Base-by-base conservation (phyloP, 768 basidiomycete species). In the Amanita phalloides region DNA sequence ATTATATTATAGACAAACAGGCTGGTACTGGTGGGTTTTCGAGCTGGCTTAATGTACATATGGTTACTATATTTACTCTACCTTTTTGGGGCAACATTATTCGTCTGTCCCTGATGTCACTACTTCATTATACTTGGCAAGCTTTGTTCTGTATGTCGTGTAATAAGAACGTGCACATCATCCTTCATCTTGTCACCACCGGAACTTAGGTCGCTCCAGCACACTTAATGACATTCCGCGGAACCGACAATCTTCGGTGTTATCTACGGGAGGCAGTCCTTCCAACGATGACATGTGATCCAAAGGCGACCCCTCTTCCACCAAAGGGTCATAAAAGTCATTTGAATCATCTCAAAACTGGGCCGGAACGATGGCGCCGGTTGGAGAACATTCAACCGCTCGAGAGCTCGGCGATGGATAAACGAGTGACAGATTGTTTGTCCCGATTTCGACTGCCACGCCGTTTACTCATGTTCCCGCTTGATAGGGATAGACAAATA, bases 301-400 rank as follows among this genome's bases (percentile, higher is more conserved):
- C 60, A 26, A 58, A 58, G 48, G 66, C 68, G 33, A 58, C 66
- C 7, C 47, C 66, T 33, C 60, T 61, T 54, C 72, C 71, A n/a
- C 64, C 64, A 5, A 56, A 62, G 41, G 66, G 68, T 48, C 73
- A 75, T 54, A 75, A 73, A 61, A 75, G 72, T 57, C 75, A 78
- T 59, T 45, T 59, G 45, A 78, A 79, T 56, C 50, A 60, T 26
- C 64, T 76, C 20, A 58, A 65, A 54, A 63, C 79, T 49, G 69
- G 67, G 21, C 73, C 76, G 8, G 75, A 78, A 49, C 54, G 62
- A 8, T 77, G 76, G 64, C 70, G 82, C 55, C 69, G 66, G 51
- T 64, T 86, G n/a, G 76, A 78, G 57, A 61, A 59, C 23, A 77
- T 82, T 17, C 66, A 71, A 28, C 54, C 53, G 32, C 64, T 81